phyloP scores from a whole-genome alignment of 1,284 basidiomycete species.

The Puccinia polysora region DNA sequence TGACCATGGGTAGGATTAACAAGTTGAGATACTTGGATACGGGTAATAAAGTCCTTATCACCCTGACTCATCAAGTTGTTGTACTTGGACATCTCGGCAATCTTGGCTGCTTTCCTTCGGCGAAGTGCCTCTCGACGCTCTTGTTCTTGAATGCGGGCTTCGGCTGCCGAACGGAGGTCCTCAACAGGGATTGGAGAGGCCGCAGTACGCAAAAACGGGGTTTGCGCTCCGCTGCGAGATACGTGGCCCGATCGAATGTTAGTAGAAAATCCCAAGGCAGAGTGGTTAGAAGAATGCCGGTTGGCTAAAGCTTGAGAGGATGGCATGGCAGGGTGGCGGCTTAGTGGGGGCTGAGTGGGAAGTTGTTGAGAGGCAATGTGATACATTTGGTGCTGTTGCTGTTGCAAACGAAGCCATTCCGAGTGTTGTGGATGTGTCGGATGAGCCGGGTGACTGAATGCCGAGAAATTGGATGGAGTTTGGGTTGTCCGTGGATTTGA shows the following conservation, averaged over 20 bases:
- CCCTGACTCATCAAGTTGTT: slow-evolving; percentile 98
- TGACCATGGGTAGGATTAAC: slow-evolving; percentile 57
- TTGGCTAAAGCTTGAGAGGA: slow-evolving; percentile 12
- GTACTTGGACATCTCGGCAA: slow-evolving; percentile 83
- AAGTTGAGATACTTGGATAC: slow-evolving; percentile 96
- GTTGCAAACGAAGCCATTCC: slow-evolving; percentile 43
- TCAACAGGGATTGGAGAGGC: slow-evolving; percentile 18
- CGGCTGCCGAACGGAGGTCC: slow-evolving; percentile 49
- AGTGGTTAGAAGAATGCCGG: slow-evolving; percentile 22
- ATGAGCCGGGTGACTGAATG: slow-evolving; percentile 34
- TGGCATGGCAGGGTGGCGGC: slow-evolving; percentile 5
- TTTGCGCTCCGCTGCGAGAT: slow-evolving; percentile 1
- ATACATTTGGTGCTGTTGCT: slow-evolving; percentile 43
- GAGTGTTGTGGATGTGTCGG: slow-evolving; percentile 42
- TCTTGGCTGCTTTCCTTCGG: slow-evolving; percentile 72
- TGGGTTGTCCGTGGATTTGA: slow-evolving; percentile 6
- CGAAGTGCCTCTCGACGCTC: slow-evolving; percentile 78
- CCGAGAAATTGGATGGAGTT: slow-evolving; percentile 34
- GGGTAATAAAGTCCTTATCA: slow-evolving; percentile 99
- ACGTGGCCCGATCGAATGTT: slow-evolving; percentile 4
- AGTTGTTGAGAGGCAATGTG: slow-evolving; percentile 25
- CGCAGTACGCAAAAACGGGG: slow-evolving; percentile 10
- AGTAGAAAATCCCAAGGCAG: background rate
- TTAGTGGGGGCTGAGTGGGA: slow-evolving; percentile 3
- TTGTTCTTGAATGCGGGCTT: slow-evolving; percentile 78